Base-by-base conservation (phyloP, 805 yeast species). In the Candida sakaeoensis region DNA sequence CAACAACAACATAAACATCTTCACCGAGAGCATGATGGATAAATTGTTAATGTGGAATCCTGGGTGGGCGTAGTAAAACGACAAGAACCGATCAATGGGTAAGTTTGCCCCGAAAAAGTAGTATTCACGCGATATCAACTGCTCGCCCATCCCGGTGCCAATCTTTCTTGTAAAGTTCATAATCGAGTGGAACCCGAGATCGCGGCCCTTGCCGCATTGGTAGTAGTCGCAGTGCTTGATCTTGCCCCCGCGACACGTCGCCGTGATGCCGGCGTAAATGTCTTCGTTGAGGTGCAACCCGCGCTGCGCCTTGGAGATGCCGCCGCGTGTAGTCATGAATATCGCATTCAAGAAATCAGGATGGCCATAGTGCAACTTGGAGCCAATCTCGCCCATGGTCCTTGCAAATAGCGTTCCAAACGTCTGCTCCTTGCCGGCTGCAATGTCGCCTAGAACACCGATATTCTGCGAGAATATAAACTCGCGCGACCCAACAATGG, bases 71-170 rank as follows among this genome's bases (percentile, higher is more conserved):
- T 91, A 91, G 61, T 86, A 91, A 62, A 91, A 91, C 0, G 97
- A 87, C 38, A 91, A 63, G 64, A 91, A 90, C 36, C 96, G 65
- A 58, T 91, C 97, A 32, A 90, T 71, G 2, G 96, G 95, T 40
- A 91, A 67, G 51, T 81, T 87, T 2, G 96, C 87, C 1, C 98
- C 97, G 44, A 91, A 61, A 60, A 86, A 88, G 58, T 82, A 91
- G 61, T 90, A 88, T 54, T 91, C 98, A 53, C 98, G 74, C 5
- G 96, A 87, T 24, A 91, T 64, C 60, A 90, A 75, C 60, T 91
- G 98, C 58, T 91, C 98, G 7, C 98, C 98, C 98, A 91, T 91
- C 37, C 98, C 98, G 31, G 96, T 93, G 2, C 98, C 98, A 57
- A 91, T 90, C 64, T 91, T 91, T 2, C 96, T 84, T 0, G 96